Percentiles rank a stretch among this genome's conserved stretches.
phyloP scores from a whole-genome alignment of 495 filamentous ascomycete genomes.

The Podospora sp. region DNA sequence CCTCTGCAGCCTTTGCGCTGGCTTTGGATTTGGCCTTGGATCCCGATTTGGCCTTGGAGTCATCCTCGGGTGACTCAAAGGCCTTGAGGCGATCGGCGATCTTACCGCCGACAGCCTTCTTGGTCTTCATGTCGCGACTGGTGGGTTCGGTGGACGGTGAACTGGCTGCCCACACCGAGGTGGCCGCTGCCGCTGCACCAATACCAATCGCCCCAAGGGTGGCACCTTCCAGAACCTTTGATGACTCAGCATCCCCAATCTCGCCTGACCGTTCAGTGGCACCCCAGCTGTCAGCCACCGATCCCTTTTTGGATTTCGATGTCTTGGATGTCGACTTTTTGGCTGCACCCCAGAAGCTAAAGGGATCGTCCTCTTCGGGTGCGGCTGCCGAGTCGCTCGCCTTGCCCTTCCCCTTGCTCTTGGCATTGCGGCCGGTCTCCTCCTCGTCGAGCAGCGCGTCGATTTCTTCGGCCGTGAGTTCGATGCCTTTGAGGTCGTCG shows the following conservation, averaged over 20 bases:
- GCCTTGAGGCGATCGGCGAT: slow-evolving; percentile 56
- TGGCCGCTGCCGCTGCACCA: slow-evolving; percentile 17
- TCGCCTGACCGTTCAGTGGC: slow-evolving; percentile 26
- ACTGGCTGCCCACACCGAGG: slow-evolving; percentile 39
- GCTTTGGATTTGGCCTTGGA: slow-evolving; percentile 21
- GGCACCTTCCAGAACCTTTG: slow-evolving; percentile 42
- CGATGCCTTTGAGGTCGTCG: slow-evolving; percentile 41
- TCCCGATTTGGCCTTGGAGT: slow-evolving; percentile 27
- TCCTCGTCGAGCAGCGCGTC: slow-evolving; percentile 34
- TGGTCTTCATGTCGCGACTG: slow-evolving; percentile 41
- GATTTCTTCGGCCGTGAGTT: slow-evolving; percentile 45
- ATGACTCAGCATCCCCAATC: slow-evolving; percentile 47
- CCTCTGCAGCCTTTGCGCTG: not conserved
- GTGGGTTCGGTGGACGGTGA: slow-evolving; percentile 38
- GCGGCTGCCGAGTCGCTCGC: slow-evolving; percentile 19
- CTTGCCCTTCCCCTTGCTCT: slow-evolving; percentile 30
- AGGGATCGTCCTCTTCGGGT: slow-evolving; percentile 34
- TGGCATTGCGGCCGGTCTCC: slow-evolving; percentile 8
- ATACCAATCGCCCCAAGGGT: slow-evolving; percentile 23
- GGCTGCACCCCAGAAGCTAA: slow-evolving; percentile 53
- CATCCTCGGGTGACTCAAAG: slow-evolving; percentile 53
- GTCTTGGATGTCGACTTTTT: slow-evolving; percentile 36
- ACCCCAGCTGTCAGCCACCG: slow-evolving; percentile 23
- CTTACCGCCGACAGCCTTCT: slow-evolving; percentile 51
- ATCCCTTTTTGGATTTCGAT: slow-evolving; percentile 36